Conservation (phyloP, 208 protist genomes). For the Pavlovales sp. region DNA sequence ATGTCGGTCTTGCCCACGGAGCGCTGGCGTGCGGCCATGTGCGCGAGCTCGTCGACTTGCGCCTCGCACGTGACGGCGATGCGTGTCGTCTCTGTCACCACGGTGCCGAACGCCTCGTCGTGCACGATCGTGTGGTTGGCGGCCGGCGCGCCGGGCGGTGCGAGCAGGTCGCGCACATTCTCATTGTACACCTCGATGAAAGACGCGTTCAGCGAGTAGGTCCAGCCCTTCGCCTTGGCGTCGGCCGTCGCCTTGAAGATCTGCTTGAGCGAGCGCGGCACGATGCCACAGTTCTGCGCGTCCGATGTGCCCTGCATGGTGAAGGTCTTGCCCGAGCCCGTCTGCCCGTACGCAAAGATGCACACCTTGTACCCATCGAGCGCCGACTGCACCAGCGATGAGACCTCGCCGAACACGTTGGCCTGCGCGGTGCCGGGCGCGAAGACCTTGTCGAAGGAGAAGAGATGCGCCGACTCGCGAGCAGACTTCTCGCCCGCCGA, state of each 20-base stretch:
- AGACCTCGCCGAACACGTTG: slow-evolving; percentile 71
- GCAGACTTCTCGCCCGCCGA: neutral
- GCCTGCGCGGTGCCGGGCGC: slow-evolving; percentile 52
- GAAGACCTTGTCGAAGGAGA: slow-evolving; percentile 69
- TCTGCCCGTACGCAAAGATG: slow-evolving; percentile 81
- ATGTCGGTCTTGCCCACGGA: slow-evolving; percentile 59
- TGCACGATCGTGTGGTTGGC: slow-evolving; percentile 51
- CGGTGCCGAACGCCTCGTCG: slow-evolving; percentile 50
- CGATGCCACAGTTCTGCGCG: slow-evolving; percentile 53
- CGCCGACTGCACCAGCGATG: slow-evolving; percentile 69
- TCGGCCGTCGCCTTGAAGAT: slow-evolving; percentile 56
- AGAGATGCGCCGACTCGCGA: slow-evolving; percentile 41
- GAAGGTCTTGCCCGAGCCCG: slow-evolving; percentile 76
- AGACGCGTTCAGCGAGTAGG: slow-evolving; percentile 47
- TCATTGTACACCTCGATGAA: slow-evolving; percentile 81
- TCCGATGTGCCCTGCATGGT: slow-evolving; percentile 65
- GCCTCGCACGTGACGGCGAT: slow-evolving; percentile 37
- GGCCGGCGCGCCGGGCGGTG: neutral
- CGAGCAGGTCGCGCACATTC: slow-evolving; percentile 68
- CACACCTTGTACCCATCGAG: slow-evolving; percentile 72
- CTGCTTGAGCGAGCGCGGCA: slow-evolving; percentile 61
- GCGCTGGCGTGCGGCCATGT: slow-evolving; percentile 55
- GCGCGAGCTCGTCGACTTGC: slow-evolving; percentile 59
- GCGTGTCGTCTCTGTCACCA: slow-evolving; percentile 53
- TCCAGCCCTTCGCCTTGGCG: slow-evolving; percentile 56